A percentile compares a stretch with the other conserved stretches of the same genome.
Evolutionary conservation across 2,329 filamentous ascomycete genomes (phyloP).

Genomic region (Cladosporium sp.): DNA sequence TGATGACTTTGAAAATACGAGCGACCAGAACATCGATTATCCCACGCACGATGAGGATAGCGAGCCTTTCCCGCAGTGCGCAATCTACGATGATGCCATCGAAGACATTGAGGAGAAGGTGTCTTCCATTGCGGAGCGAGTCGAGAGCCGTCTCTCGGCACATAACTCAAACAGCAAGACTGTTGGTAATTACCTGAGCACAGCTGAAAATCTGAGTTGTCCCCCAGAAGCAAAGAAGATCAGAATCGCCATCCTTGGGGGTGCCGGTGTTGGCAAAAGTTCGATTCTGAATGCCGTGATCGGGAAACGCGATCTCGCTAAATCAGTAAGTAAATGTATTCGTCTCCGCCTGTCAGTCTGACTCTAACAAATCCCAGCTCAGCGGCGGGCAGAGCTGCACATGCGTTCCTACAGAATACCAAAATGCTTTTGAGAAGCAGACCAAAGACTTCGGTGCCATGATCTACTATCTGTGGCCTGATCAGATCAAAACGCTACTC

Average conservation of each 20-base stretch:
- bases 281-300: constrained; percentile 23
- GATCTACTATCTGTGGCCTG: constrained; percentile 16
- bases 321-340: constrained; percentile 14
- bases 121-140: not conserved
- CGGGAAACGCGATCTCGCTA: constrained; percentile 19
- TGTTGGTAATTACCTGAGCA: not conserved
- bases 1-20: not conserved
- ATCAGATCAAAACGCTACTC: constrained; percentile 13
- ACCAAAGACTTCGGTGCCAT: constrained; percentile 14
- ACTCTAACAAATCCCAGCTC: constrained; percentile 1
- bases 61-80: constrained; percentile 13
- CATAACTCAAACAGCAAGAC: not conserved
- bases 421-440: constrained; percentile 13
- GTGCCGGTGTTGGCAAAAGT: constrained; percentile 24
- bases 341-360: constrained; percentile 2
- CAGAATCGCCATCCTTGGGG: constrained; percentile 18
- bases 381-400: constrained; percentile 20
- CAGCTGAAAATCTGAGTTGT: not conserved
- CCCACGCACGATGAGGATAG: constrained; percentile 6
- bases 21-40: not conserved
- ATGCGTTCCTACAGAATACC: constrained; percentile 16
- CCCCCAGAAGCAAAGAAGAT: constrained; percentile 5
- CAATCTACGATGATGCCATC: constrained; percentile 13
- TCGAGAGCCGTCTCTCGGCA: not conserved
- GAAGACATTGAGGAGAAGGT: constrained; percentile 2